Evolutionary conservation across 805 yeast species (phyloP), one percentile per base, ranked within the genome.

Genomic region (Hyphopichia homilentoma): DNA sequence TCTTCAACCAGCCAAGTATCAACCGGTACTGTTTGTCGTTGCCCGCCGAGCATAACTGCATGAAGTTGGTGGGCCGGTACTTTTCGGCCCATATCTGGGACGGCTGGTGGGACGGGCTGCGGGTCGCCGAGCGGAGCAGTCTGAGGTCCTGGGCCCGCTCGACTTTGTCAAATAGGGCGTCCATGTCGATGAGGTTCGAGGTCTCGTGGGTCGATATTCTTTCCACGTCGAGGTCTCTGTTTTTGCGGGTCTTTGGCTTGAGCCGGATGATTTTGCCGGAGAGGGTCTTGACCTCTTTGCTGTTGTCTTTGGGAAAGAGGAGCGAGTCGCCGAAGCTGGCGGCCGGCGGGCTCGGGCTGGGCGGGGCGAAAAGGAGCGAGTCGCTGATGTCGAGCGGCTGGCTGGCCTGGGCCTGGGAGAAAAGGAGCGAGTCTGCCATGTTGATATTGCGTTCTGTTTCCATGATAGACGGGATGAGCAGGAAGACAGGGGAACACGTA

Each of bases 1-100:
- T 58, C 32, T 53, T 55, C 25, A 67, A 50, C 71, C 71, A 67
- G 34, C 57, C 63, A 34, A 66, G 50, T 2, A 66, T 48, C 15
- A 41, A 40, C 28, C 73, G 47, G 38, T 61, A 65, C 39, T 52
- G 69, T 26, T 48, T 54, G 39, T 67, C 73, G 40, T 67, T 66
- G n/a, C 72, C 73, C 2, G 67, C 71, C 0, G 69, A 54, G 38
- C 71, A 65, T 25, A 67, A 47, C 30, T 63, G 57, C 8, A 65
- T 32, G 38, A 55, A 66, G 14, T 42, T 38, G 9, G 33, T 38
- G 4, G 73, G 73, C 19, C 57, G 43, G 39, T 66, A 66, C 45
- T 65, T 65, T 24, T 66, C 71, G 2, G 68, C 44, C 70, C 70
- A 66, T 2, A 55, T 35, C 23, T 41, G 40, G 4, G 35, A 33